These are phyloP conservation scores for Leccinum longicurvipes DNA, from an alignment of 768 basidiomycete genomes.

Conservation along the genomic window DNA sequence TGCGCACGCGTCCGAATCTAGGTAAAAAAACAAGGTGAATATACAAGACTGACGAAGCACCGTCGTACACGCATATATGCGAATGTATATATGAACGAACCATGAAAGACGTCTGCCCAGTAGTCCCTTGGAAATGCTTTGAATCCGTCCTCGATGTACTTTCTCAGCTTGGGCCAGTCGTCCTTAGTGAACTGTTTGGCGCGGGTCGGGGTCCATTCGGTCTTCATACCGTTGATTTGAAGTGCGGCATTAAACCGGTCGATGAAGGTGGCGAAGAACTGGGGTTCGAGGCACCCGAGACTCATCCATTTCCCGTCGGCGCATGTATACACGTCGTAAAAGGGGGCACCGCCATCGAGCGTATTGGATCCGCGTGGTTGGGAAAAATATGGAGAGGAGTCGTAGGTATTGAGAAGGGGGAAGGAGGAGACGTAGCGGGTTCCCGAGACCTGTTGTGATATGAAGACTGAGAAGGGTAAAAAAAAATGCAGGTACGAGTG, in stretches of 20 bases:
- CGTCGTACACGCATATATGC: background rate
- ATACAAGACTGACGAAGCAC: background rate
- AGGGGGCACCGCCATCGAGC: constrained; percentile 77
- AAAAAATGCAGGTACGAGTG: background rate
- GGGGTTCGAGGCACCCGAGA: constrained; percentile 71
- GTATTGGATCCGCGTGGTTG: constrained; percentile 52
- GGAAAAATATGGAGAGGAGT: constrained; percentile 35
- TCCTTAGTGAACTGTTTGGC: constrained; percentile 43
- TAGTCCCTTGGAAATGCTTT: constrained; percentile 55
- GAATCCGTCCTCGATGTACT: constrained; percentile 67
- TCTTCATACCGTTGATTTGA: constrained; percentile 36
- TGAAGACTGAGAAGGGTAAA: background rate
- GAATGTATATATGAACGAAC: constrained; percentile 32
- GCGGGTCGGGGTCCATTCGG: constrained; percentile 54
- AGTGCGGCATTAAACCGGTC: constrained; percentile 50
- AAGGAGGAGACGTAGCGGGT: constrained; percentile 74
- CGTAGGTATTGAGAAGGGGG: constrained; percentile 49
- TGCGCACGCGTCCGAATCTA: constrained; percentile 71
- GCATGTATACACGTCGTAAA: constrained; percentile 72
- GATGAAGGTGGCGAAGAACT: constrained; percentile 65
- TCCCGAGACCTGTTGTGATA: constrained; percentile 62
- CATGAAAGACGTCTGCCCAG: constrained; percentile 67
- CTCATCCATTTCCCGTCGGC: constrained; percentile 73
- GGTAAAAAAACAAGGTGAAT: background rate
- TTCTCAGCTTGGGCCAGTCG: constrained; percentile 55